A percentile compares a stretch with the other conserved stretches of the same genome.
Evolutionary conservation across 352 stramenopile species (phyloP).

Genomic region (Aphanomyces stellatus): DNA sequence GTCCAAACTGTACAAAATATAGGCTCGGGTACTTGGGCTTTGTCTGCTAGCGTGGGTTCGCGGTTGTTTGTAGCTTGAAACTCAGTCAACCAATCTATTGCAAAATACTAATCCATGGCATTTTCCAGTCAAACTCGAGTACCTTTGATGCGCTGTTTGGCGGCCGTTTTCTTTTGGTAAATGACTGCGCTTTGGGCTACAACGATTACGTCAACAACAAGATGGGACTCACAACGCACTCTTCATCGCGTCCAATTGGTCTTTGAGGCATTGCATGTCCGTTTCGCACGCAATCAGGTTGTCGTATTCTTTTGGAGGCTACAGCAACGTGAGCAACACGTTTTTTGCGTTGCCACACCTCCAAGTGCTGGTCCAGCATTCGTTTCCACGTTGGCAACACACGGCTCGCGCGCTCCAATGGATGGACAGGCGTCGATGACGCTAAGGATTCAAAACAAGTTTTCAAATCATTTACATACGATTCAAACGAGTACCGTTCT

Average conservation of each 20-base stretch:
- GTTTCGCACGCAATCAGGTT: constrained; percentile 11
- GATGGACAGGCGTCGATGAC: too few relatives aligned
- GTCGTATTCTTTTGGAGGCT: constrained; percentile 14
- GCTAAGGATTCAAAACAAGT: too few relatives aligned
- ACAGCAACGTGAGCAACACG: neutral
- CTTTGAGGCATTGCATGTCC: constrained; percentile 4
- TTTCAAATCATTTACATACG: neutral
- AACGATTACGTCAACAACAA: too few relatives aligned
- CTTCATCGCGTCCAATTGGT: neutral
- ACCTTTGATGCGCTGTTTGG: constrained; percentile 52
- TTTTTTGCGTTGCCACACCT: neutral
- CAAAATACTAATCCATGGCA: neutral
- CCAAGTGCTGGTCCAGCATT: too few relatives aligned
- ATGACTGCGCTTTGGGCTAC: constrained; percentile 1
- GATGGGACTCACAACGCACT: too few relatives aligned
- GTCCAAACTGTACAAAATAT: neutral
- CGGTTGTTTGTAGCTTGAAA: constrained; percentile 42
- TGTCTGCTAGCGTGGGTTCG: constrained; percentile 68
- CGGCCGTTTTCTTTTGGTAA: constrained; percentile 34
- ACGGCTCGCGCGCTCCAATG: too few relatives aligned
- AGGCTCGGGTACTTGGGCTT: constrained; percentile 28
- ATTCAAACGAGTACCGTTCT: neutral
- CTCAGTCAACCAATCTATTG: constrained; percentile 36
- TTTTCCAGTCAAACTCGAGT: neutral
- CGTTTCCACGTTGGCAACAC: too few relatives aligned